phyloP scores from a whole-genome alignment of 2,329 filamentous ascomycete species.

The Aspergillus aculeatinus region DNA sequence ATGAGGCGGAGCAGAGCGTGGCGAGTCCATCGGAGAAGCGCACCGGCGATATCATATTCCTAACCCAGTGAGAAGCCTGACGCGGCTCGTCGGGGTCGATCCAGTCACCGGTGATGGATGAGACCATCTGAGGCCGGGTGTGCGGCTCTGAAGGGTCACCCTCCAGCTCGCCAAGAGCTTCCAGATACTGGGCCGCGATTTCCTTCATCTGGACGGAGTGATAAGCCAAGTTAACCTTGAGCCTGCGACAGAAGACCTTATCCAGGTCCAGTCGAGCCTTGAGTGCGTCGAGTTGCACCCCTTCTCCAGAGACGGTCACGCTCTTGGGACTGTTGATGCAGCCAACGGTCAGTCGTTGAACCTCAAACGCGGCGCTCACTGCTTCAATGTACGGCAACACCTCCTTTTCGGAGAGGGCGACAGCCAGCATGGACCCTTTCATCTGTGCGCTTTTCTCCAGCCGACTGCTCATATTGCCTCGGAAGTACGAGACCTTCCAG shows the following conservation, averaged over 20 bases:
- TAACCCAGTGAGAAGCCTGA: conserved; percentile 19
- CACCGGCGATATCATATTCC: conserved; percentile 18
- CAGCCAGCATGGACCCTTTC: conserved; percentile 18
- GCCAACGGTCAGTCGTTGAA: too few species aligned
- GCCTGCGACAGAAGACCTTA: too few species aligned
- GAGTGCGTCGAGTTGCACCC: too few species aligned
- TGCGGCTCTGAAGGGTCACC: too few species aligned
- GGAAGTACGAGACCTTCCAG: conserved; percentile 2
- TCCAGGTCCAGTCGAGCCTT: too few species aligned
- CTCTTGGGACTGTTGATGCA: too few species aligned
- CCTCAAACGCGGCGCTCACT: too few species aligned
- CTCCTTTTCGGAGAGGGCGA: background rate
- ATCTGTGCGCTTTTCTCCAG: background rate
- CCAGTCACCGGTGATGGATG: background rate
- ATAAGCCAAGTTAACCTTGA: too few species aligned
- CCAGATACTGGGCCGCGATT: too few species aligned
- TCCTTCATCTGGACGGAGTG: too few species aligned
- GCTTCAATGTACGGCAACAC: too few species aligned
- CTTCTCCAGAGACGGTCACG: too few species aligned
- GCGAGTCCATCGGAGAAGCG: background rate
- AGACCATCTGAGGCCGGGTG: conserved; percentile 8
- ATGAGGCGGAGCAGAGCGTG: background rate
- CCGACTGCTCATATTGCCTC: background rate
- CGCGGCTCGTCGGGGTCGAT: conserved; percentile 5
- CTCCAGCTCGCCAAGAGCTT: conserved; percentile 13